These are phyloP conservation scores for Umbelopsis ramanniana DNA, from an alignment of 192 early-diverging fungal species.

Conservation along the genomic window DNA sequence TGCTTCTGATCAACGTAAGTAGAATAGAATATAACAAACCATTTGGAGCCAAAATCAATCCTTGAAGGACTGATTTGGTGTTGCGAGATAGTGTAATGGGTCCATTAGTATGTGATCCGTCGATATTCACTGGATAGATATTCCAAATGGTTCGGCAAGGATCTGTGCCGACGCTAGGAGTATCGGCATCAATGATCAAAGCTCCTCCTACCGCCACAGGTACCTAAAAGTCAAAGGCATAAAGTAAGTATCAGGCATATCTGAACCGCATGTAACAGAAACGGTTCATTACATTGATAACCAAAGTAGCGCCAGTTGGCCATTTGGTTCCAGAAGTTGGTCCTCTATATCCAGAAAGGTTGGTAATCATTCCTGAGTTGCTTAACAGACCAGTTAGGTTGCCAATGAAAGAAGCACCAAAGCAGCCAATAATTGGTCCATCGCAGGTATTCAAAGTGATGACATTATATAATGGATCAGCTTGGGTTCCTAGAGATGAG, in stretches of 20 bases:
- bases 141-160: no score
- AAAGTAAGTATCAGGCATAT: not conserved
- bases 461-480: not conserved
- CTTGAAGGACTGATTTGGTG: no score
- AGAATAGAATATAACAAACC: no score
- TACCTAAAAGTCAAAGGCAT: not conserved
- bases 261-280: not conserved
- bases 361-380: not conserved
- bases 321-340: not conserved
- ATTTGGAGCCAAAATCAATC: no score
- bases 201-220: not conserved
- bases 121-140: no score
- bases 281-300: not conserved
- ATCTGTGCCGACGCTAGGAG: no score
- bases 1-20: no score
- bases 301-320: not conserved
- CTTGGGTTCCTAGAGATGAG: not conserved
- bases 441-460: not conserved
- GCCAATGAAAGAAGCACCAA: not conserved
- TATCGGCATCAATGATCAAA: no score
- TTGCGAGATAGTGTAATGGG: no score
- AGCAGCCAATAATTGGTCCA: not conserved
- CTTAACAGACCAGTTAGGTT: not conserved
- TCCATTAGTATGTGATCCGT: no score
- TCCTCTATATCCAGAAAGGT: not conserved